phyloP scores from a whole-genome alignment of 768 basidiomycete genomes.

The Lentinus brumalis region DNA sequence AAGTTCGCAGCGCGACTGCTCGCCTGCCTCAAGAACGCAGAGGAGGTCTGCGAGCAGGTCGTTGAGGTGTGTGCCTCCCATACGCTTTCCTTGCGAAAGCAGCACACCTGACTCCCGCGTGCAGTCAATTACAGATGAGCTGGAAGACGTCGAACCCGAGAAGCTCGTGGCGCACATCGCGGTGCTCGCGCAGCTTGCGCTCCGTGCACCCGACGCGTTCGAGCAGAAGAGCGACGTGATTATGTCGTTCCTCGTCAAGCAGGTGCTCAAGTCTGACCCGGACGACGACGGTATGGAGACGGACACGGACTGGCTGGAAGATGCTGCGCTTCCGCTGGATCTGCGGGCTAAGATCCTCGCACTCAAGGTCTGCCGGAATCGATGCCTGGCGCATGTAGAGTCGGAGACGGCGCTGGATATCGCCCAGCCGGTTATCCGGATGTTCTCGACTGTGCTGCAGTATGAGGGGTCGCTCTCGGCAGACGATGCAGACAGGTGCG shows the following conservation, averaged over 20 bases:
- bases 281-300: conserved; percentile 39
- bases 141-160: conserved; percentile 51
- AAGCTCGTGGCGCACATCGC: conserved; percentile 65
- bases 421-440: conserved; percentile 72
- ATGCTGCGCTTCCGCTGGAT: conserved; percentile 56
- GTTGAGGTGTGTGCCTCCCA: conserved; percentile 55
- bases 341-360: conserved; percentile 73
- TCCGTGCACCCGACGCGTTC: conserved; percentile 68
- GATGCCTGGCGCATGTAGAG: conserved; percentile 68
- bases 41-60: conserved; percentile 51
- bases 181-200: conserved; percentile 74
- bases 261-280: conserved; percentile 60
- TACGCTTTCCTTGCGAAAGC: background rate
- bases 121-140: conserved; percentile 59
- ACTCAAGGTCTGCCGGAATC: conserved; percentile 81
- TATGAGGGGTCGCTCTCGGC: conserved; percentile 67
- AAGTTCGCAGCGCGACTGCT: conserved; percentile 86
- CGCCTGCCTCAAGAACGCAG: conserved; percentile 56
- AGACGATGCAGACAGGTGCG: conserved; percentile 53
- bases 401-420: conserved; percentile 64
- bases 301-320: conserved; percentile 78
- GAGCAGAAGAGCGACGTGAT: conserved; percentile 78
- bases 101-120: background rate
- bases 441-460: conserved; percentile 73
- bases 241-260: conserved; percentile 69